phyloP scores from a whole-genome alignment of 352 stramenopile species.

The Globisporangium mamillatum region DNA sequence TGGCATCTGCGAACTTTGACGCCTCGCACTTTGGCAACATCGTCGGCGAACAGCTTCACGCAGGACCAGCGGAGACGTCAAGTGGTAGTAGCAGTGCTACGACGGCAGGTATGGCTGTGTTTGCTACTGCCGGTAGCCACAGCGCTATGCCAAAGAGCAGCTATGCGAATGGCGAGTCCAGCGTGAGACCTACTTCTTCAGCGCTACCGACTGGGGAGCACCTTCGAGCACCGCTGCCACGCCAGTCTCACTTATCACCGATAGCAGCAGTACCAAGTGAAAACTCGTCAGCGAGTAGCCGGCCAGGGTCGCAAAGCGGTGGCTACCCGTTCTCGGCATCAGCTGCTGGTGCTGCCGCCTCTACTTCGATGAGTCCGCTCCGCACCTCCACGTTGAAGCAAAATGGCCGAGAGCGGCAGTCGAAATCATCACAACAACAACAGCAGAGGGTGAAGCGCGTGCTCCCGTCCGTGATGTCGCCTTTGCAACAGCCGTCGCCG shows the following conservation, averaged over 20 bases:
- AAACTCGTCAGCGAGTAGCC: background rate
- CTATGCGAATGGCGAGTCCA: background rate
- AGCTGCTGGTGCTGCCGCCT: background rate
- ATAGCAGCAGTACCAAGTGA: background rate
- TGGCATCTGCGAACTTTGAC: background rate
- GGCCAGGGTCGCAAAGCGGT: background rate
- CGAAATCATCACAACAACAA: background rate
- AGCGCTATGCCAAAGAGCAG: background rate
- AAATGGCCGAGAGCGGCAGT: background rate
- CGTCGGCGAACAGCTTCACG: conserved; percentile 4
- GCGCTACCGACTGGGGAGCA: background rate
- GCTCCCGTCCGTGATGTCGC: conserved; percentile 18
- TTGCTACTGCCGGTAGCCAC: background rate
- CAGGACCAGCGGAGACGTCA: background rate
- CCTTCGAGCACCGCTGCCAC: background rate
- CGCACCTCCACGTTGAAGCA: background rate
- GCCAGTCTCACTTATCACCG: background rate
- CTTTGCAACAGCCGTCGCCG: background rate
- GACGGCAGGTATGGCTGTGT: background rate
- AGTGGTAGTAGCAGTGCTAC: background rate
- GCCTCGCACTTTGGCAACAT: conserved; percentile 1
- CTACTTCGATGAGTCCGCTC: background rate
- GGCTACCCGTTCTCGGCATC: background rate
- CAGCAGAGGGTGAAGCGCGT: background rate
- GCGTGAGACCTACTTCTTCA: background rate